Evolutionary conservation across 1,284 basidiomycete genomes (phyloP).

Genomic region (Naganishia sp.): DNA sequence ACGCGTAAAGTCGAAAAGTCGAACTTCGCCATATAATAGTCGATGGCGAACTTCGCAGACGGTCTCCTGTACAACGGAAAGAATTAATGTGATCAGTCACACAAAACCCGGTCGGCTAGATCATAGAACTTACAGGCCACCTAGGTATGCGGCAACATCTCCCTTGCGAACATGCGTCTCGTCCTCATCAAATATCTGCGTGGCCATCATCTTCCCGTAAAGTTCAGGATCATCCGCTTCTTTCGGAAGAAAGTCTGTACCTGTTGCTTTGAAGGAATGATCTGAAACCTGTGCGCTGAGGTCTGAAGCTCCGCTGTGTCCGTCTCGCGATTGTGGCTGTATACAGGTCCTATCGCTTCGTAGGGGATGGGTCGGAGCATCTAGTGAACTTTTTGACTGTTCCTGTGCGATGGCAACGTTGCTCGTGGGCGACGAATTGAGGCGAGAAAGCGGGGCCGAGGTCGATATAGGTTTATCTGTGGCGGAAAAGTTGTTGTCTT

Average conservation of each 20-base stretch:
- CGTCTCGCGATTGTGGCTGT: no score
- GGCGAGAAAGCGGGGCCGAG: no score
- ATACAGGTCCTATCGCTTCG: no score
- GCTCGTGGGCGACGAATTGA: no score
- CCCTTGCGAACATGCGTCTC: constrained; percentile 78
- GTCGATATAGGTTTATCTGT: no score
- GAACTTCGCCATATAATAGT: constrained; percentile 82
- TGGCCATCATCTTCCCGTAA: constrained; percentile 71
- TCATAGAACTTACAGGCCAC: constrained; percentile 69
- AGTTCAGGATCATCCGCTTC: constrained; percentile 56
- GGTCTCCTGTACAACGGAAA: constrained; percentile 58
- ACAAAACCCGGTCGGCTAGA: neutral
- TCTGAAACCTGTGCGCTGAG: no score
- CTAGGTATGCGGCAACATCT: constrained; percentile 94
- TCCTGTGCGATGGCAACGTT: no score
- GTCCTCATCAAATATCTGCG: constrained; percentile 83
- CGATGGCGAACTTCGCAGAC: constrained; percentile 73
- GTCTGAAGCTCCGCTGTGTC: no score
- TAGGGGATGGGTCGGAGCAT: no score
- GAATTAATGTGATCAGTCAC: neutral
- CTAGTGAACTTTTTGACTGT: no score
- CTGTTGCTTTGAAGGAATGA: neutral
- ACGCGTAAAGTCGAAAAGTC: constrained; percentile 80
- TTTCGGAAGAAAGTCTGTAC: neutral
- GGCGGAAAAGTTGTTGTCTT: no score